Evolutionary conservation across 805 yeast species (phyloP).

Genomic region (Candida qinlingensis): DNA sequence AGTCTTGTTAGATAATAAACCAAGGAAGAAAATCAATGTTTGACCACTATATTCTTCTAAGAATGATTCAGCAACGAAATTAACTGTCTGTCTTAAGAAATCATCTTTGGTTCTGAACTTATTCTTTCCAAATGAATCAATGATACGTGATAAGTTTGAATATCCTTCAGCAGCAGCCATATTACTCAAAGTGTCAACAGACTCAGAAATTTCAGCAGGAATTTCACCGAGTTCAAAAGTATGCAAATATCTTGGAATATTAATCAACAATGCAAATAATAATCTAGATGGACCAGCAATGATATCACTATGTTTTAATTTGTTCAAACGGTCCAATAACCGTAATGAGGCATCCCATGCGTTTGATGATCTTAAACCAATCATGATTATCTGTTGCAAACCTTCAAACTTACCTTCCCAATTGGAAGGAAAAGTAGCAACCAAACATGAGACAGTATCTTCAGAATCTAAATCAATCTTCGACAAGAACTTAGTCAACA

Average conservation of each 20-base stretch:
- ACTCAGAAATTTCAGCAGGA: constrained; percentile 41
- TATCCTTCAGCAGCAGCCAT: constrained; percentile 57
- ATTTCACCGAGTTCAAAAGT: constrained; percentile 60
- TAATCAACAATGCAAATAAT: constrained; percentile 66
- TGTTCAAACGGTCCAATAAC: constrained; percentile 66
- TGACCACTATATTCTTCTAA: constrained; percentile 75
- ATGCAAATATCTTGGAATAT: constrained; percentile 79
- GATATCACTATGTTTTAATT: constrained; percentile 64
- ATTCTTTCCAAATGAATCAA: constrained; percentile 69
- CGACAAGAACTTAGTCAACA: constrained; percentile 74
- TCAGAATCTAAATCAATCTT: constrained; percentile 83
- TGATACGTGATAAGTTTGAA: constrained; percentile 59
- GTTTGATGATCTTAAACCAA: constrained; percentile 77
- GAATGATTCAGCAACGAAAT: constrained; percentile 59
- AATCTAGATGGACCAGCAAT: constrained; percentile 69
- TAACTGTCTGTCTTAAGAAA: constrained; percentile 74
- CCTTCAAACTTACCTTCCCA: constrained; percentile 97
- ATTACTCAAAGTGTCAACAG: constrained; percentile 51
- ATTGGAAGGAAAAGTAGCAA: constrained; percentile 84
- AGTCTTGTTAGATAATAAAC: constrained; percentile 70
- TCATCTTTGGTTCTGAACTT: constrained; percentile 89
- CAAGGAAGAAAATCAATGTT: constrained; percentile 67
- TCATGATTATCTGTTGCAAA: constrained; percentile 68
- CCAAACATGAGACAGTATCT: constrained; percentile 76
- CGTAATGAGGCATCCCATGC: constrained; percentile 74